These are phyloP conservation scores for Coniochaeta hoffmannii DNA, from an alignment of 2,329 filamentous ascomycete species.

Conservation along the genomic window DNA sequence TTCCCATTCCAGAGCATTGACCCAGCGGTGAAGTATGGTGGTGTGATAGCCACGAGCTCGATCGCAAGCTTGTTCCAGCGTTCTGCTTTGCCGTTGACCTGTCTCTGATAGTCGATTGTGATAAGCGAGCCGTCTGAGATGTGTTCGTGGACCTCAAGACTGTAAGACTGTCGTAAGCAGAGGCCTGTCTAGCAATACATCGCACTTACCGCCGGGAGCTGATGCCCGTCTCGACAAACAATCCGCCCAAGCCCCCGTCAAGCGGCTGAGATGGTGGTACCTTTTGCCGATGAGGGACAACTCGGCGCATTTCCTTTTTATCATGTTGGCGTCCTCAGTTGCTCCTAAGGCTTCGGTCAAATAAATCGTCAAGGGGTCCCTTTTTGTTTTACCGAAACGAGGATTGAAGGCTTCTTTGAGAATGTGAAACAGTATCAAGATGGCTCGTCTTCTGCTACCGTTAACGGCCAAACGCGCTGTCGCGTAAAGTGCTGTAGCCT, in stretches of 20 bases:
- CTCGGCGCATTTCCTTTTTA: neutral
- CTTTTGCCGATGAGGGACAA: neutral
- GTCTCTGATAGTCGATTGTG: neutral
- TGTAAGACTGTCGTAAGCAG: neutral
- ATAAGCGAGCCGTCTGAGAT: neutral
- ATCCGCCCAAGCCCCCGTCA: neutral
- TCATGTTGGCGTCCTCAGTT: neutral
- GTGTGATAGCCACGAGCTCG: neutral
- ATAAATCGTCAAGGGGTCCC: neutral
- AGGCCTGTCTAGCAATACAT: neutral
- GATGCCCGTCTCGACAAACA: neutral
- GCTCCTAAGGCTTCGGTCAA: neutral
- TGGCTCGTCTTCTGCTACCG: neutral
- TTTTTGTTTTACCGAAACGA: neutral
- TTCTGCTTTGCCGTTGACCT: neutral
- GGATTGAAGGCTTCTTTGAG: neutral
- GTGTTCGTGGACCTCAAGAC: neutral
- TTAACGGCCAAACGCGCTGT: neutral
- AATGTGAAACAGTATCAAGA: neutral
- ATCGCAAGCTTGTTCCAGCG: neutral
- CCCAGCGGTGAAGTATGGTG: neutral
- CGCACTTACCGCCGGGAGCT: neutral
- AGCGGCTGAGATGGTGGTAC: neutral
- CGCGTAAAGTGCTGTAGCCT: neutral
- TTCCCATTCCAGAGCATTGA: neutral